Conservation (phyloP, 208 protist species). For the Trypanosoma avium region DNA sequence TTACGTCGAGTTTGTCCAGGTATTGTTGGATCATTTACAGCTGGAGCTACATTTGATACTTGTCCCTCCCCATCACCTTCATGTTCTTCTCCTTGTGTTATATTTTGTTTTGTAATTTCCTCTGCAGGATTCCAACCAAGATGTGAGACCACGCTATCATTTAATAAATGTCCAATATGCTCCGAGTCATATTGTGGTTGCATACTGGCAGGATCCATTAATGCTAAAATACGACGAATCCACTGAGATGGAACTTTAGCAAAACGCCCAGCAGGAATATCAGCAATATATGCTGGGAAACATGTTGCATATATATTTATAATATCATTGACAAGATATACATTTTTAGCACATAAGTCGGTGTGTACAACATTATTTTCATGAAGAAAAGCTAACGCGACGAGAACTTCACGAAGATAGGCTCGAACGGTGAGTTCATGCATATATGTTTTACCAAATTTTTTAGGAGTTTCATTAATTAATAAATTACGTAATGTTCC, state of each 20-base stretch:
- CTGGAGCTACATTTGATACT: background rate
- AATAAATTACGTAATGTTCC: conserved; percentile 58
- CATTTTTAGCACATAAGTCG: conserved; percentile 66
- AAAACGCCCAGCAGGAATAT: conserved; percentile 53
- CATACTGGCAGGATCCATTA: conserved; percentile 35
- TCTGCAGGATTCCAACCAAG: background rate
- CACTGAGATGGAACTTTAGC: conserved; percentile 30
- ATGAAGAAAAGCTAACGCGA: conserved; percentile 79
- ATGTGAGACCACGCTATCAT: conserved; percentile 18
- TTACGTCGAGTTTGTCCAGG: no score
- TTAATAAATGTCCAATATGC: background rate
- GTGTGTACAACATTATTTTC: conserved; percentile 63
- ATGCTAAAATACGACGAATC: conserved; percentile 32
- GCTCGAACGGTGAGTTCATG: conserved; percentile 73
- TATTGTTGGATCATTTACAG: no score
- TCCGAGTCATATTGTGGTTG: conserved; percentile 19
- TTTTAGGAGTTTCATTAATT: conserved; percentile 42
- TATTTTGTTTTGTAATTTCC: conserved; percentile 2
- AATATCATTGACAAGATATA: conserved; percentile 58
- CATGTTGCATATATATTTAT: conserved; percentile 48
- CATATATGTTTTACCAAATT: conserved; percentile 52
- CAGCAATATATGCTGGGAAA: conserved; percentile 82
- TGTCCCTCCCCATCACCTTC: background rate
- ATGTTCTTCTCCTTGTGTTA: background rate
- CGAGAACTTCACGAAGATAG: conserved; percentile 80